Base-by-base conservation (phyloP, 768 basidiomycete species). In the Amyloporia xantha region DNA sequence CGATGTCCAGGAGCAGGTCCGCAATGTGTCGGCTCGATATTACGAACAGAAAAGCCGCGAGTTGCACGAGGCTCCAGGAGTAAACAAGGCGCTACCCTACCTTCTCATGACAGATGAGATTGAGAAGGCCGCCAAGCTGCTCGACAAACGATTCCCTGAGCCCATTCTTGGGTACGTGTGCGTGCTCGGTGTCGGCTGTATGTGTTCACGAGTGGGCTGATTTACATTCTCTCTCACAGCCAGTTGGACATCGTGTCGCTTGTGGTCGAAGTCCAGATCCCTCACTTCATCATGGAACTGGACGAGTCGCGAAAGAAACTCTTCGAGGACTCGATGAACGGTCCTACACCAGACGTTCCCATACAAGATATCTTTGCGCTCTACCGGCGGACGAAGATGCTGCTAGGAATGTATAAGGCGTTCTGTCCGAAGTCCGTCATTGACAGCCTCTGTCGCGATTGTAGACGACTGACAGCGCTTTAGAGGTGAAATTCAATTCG, bases 321-420 rank as follows among this genome's bases (percentile, higher is more conserved):
- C 4, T 81, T 87, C 51, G 87, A 91, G 60, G 84, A 86, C 10
- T 90, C 87, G 6, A 84, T 81, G 81, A 91, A 87, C 59, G 86
- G 86, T 2, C 87, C 90, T 1, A 89, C 86, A 6, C 90, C 91
- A 4, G 87, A 89, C 53, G 79, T 92, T 2, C 88, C 86, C 1
- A 91, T 94, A 41, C 86, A 91, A 55, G 92, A 97, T 62, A 81
- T 94, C 23, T 94, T 96, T 57, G 76, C 84, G 1, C 69, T 98
- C 12, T 97, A 93, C 60, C 75, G 89, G 50, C 76, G 90, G 56
- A 78, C 84, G 23, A 85, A 81, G 63, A 79, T 79, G 12, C 62
- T 97, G 19, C 43, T 87, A 46, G 78, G 75, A n/a, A 90, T 97
- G 87, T 82, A 81, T 59, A 65, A 73, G 6, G 89, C 90, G 0